Base-by-base conservation (phyloP, 2,329 filamentous ascomycete species). In the Aureobasidium subglaciale region DNA sequence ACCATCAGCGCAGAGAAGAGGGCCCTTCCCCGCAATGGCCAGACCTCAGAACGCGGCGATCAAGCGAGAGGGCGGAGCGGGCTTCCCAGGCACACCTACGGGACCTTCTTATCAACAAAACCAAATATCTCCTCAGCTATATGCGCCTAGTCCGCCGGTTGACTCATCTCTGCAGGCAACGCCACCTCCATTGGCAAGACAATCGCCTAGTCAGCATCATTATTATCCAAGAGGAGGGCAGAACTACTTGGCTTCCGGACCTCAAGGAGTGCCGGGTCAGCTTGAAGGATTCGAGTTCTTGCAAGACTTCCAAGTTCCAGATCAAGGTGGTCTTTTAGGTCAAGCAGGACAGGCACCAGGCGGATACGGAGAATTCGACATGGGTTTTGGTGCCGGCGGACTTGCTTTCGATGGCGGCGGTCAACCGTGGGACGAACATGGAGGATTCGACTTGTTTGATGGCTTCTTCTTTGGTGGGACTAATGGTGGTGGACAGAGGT, bases 401-500 rank as follows among this genome's bases (percentile, higher is more conserved):
- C 58, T 62, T 20, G 58, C 57, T 13, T 56, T 70, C 69, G 22
- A 70, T 72, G 69, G 69, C 64, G 2, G 55, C 16, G 72, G 71
- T 45, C 71, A 71, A 5, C 74, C 83, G 65, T 77, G 82, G 63
- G 82, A 86, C 61, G 84, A 86, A 22, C 46, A 59, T 16, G 56
- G 63, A 3, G 61, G 62, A 38, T 61, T 75, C 32, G 75, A 78
- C 65, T 58, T 77, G 11, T 88, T 89, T 68, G 85, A 88, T 64
- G 82, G 83, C 0, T 88, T 88, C 66, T 87, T 87, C 72, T 87
- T 87, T 66, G 84, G 84, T 1, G 79, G 78, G 10, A 54, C 27
- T 1, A 54, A 20, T 35, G 38, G 38, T 25, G 50, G 50, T 2
- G 50, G 38, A 5, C 50, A 32, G n/a, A 54, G 50, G 29, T 41